Base-by-base conservation (phyloP, 2,329 filamentous ascomycete genomes). In the Dactylella cylindrospora region DNA sequence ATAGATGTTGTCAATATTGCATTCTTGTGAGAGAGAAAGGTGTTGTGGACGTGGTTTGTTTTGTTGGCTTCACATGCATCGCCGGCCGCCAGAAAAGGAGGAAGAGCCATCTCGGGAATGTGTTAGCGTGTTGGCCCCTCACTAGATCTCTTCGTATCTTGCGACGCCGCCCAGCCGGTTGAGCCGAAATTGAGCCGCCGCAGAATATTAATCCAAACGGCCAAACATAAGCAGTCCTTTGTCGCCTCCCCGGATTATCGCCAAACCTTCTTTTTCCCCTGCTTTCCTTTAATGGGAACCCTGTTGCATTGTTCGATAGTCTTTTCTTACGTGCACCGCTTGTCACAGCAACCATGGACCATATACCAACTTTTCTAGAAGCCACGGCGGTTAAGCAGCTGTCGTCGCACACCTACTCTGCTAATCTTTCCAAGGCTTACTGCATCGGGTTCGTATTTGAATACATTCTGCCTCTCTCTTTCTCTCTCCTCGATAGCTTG, bases 401-500 rank as follows among this genome's bases (percentile, higher is more conserved):
- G 19, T 76, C 77, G 41, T 77, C 79, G 5, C 80, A 84, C 69
- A 79, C 76, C 12, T 86, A 86, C 70, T 73, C 75, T 20, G 78
- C 78, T 25, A 68, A 77, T 61, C 77, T 86, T 26, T 72, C 74
- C 31, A 73, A 77, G 29, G 79, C 81, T 67, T 86, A 83, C 82
- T 80, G 79, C 66, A 84, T 87, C 66, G 84, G 84, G 52, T 79
- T 76, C 65, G 83, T 82, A 81, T 76, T 47, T 65, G 66, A 23
- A 28, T 28, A 19, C 8, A 51, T 49, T 31, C 13, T 20, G 29
- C 12, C 32, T 3, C 38, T 13, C 46, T 7, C 12, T 22, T 25
- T 15, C 51, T n/a, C 25, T 20, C 32, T 26, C 32, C 19, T 17
- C 10, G n/a, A n/a, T n/a, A n/a, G n/a, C n/a, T n/a, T n/a, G n/a